A percentile compares a stretch with the other conserved stretches of the same genome.
Conservation (phyloP, 305 asterid genomes). For the Plantago coronopus region DNA sequence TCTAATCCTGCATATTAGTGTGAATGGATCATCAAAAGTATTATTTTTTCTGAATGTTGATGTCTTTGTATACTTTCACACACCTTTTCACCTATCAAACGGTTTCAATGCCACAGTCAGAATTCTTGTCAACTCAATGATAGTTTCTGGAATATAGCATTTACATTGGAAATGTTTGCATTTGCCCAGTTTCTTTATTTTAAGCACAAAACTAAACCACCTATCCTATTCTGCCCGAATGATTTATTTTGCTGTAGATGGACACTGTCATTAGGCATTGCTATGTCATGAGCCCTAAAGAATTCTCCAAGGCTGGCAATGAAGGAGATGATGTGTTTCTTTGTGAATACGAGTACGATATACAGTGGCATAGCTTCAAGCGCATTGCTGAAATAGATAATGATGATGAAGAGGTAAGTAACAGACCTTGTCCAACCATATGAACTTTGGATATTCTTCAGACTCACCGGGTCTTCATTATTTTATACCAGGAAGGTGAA, state of each 20-base stretch:
- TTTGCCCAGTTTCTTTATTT: slow-evolving; percentile 1
- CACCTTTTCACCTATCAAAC: background rate
- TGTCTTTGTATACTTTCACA: background rate
- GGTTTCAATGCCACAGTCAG: background rate
- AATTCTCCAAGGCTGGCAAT: slow-evolving; percentile 57
- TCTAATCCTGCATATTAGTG: background rate
- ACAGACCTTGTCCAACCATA: slow-evolving; percentile 8
- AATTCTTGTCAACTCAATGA: too few relatives aligned
- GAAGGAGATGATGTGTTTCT: slow-evolving; percentile 92
- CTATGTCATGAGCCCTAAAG: slow-evolving; percentile 67
- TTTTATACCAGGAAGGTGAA: slow-evolving; percentile 55
- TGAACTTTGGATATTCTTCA: slow-evolving; percentile 21
- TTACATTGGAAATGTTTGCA: too few relatives aligned
- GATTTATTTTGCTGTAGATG: slow-evolving; percentile 51
- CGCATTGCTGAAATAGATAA: slow-evolving; percentile 71
- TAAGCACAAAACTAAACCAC: background rate
- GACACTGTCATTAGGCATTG: slow-evolving; percentile 83
- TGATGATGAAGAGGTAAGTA: slow-evolving; percentile 45
- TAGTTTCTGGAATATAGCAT: background rate
- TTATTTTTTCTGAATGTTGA: background rate
- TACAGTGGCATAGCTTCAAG: slow-evolving; percentile 84
- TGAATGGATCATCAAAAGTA: slow-evolving; percentile 9
- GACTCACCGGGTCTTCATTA: slow-evolving; percentile 15
- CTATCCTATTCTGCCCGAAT: slow-evolving; percentile 6
- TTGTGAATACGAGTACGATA: slow-evolving; percentile 89